Conservation (phyloP, 257 asterid species). For the Nicotiana tomentosiformis region DNA sequence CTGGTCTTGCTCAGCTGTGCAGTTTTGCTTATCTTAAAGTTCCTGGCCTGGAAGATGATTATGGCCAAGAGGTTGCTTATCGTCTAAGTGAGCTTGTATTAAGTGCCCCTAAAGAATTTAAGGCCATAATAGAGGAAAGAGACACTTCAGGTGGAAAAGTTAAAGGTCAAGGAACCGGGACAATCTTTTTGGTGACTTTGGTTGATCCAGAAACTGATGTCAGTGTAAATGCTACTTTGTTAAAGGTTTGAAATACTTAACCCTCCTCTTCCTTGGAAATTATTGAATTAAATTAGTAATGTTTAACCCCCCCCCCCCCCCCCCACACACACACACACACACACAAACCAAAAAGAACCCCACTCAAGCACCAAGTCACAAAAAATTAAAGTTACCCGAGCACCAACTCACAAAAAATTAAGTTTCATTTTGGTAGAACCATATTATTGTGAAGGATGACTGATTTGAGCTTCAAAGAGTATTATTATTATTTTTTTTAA, state of each 20-base stretch:
- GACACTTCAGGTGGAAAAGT: conserved; percentile 85
- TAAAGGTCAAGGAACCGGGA: conserved; percentile 98
- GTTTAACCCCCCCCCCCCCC: no score
- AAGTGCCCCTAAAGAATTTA: conserved; percentile 56
- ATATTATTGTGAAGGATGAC: no score
- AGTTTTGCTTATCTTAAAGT: conserved; percentile 76
- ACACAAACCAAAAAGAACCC: no score
- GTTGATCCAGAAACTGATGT: conserved; percentile 55
- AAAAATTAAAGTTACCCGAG: no score
- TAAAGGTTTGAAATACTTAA: conserved; percentile 51
- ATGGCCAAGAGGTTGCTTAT: conserved; percentile 82
- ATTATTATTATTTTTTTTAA: no score
- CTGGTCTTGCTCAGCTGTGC: conserved; percentile 95
- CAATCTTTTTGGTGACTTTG: conserved; percentile 62
- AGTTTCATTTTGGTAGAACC: no score
- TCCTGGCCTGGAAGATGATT: conserved; percentile 71
- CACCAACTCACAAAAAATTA: no score
- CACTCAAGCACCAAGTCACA: no score
- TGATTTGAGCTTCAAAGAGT: no score
- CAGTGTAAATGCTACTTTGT: conserved; percentile 72
- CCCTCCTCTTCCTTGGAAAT: no score
- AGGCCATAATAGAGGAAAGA: conserved; percentile 70
- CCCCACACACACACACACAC: no score
- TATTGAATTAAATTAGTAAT: no score
- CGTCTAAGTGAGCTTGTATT: conserved; percentile 61